phyloP scores from a whole-genome alignment of 2,329 filamentous ascomycete species.

The Elsinoe batatas region DNA sequence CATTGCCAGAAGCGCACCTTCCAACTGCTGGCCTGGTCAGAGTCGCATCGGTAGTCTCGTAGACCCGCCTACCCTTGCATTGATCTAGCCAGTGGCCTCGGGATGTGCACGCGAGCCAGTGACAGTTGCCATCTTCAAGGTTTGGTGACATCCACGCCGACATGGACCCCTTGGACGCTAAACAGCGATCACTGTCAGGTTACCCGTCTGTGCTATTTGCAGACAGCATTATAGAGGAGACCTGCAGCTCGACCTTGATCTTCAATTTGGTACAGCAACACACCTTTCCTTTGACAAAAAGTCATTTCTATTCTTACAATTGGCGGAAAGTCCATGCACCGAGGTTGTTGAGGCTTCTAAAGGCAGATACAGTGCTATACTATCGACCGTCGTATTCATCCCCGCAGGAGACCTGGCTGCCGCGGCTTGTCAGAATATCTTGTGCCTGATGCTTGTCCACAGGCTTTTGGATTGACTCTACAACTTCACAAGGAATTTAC shows the following conservation, averaged over 20 bases:
- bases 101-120: background rate
- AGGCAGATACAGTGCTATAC: background rate
- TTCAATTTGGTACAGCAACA: background rate
- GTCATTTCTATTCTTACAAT: background rate
- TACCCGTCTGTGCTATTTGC: constrained; percentile 2
- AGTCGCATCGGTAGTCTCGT: background rate
- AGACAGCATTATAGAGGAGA: background rate
- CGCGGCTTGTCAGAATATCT: constrained; percentile 1
- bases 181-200: constrained; percentile 6
- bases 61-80: background rate
- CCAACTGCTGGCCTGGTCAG: background rate
- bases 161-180: background rate
- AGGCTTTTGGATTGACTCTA: background rate
- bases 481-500: background rate
- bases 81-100: background rate
- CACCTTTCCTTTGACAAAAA: no score
- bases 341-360: background rate
- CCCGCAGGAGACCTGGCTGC: background rate
- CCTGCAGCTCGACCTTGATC: background rate
- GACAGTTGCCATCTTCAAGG: background rate
- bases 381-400: background rate
- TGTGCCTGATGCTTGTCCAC: background rate
- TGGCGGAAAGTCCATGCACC: background rate
- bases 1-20: background rate
- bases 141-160: background rate